Base-by-base conservation (phyloP, 495 filamentous ascomycete genomes). In the Rhypophila decipiens region DNA sequence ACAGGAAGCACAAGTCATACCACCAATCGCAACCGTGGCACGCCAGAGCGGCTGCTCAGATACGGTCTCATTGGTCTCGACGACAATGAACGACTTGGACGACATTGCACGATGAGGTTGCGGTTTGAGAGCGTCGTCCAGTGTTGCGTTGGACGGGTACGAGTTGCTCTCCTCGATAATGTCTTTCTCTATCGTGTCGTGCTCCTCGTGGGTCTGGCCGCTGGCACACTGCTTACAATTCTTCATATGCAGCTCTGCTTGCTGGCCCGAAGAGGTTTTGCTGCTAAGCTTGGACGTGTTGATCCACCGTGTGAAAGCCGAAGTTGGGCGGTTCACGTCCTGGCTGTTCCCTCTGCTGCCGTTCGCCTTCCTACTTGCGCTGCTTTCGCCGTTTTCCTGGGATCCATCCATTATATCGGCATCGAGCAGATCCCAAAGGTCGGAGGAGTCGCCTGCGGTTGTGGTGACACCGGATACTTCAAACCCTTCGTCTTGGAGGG, bases 1-100 rank as follows among this genome's bases (percentile, higher is more conserved):
- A 57, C 90, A 96, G 3, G 85, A 73, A 12, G 79, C 79, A 62
- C 90, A 96, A 5, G 85, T 93, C 87, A 96, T 93, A 24, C 88
- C 88, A 24, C 75, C 80, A 46, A 96, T 82, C 3, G 83, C 79
- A 44, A 88, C 70, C 3, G 81, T 79, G 15, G 77, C 86, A 39
- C 72, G 66, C 65, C 74, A 77, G 11, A 59, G 42, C 2, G 38
- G 57, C 12, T 52, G 55, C 4, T 23, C 2, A 9, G 42, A n/a
- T 9, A 33, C 9, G 27, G 45, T 47, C 13, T 54, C 49, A 8
- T 55, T 51, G 5, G 43, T 55, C 38, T 60, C 54, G 24, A 62
- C 47, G 34, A 51, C 49, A 15, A 62, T 50, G 24, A 64, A 57
- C 0, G 55, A 49, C 12, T 52, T 52, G 24, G 55, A 42, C 3